phyloP scores from a whole-genome alignment of 1,284 basidiomycete species.

The Sphaerobolus stellatus region DNA sequence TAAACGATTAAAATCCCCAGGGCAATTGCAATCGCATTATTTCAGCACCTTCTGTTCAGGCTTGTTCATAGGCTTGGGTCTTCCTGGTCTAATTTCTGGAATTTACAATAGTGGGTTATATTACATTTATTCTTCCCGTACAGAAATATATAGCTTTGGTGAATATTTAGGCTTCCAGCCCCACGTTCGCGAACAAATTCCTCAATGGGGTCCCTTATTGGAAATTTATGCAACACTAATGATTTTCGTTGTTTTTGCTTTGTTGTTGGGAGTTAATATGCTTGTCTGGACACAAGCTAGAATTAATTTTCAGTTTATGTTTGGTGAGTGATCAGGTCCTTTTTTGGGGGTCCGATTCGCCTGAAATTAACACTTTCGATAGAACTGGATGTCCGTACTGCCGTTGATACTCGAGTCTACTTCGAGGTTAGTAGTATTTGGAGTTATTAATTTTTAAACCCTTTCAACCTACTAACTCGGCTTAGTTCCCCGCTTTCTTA shows the following conservation, averaged over 20 bases:
- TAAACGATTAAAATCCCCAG: constrained; percentile 60
- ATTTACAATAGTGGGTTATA: constrained; percentile 60
- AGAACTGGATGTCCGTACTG: constrained; percentile 78
- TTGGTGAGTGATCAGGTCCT: constrained; percentile 56
- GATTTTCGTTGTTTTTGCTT: constrained; percentile 74
- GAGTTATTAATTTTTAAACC: constrained; percentile 1
- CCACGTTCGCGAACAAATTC: constrained; percentile 58
- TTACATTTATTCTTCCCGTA: background rate
- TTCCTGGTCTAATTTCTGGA: constrained; percentile 75
- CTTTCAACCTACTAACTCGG: background rate
- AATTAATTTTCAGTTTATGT: constrained; percentile 92
- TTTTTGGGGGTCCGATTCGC: background rate
- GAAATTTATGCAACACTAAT: constrained; percentile 79
- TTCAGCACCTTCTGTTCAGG: constrained; percentile 77
- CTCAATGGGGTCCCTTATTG: constrained; percentile 73
- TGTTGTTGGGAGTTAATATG: constrained; percentile 82
- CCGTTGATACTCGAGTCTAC: constrained; percentile 79
- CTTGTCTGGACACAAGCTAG: constrained; percentile 72
- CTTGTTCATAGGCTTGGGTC: constrained; percentile 69
- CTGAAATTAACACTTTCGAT: constrained; percentile 5
- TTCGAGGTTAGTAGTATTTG: constrained; percentile 57
- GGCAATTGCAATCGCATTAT: constrained; percentile 66
- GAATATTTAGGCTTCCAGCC: constrained; percentile 56
- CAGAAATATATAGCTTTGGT: constrained; percentile 1
- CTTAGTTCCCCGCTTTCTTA: constrained; percentile 76